These are phyloP conservation scores for Galerina sulciceps DNA, from an alignment of 768 basidiomycete genomes.

Conservation along the genomic window DNA sequence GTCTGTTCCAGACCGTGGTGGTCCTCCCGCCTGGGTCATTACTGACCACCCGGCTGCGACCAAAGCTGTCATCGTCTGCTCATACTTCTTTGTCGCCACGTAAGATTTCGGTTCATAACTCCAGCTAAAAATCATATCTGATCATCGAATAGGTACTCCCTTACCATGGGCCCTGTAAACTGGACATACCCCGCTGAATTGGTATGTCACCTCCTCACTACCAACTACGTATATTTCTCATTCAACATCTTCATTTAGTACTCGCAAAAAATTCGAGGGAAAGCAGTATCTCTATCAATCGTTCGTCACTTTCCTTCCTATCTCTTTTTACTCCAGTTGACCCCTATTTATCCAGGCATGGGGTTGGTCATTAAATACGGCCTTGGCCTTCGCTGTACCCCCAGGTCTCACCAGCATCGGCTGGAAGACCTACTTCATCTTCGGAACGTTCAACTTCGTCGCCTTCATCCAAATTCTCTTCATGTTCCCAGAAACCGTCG, in stretches of 20 bases:
- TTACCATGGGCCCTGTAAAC: conserved; percentile 79
- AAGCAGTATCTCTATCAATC: conserved; percentile 56
- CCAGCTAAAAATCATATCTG: no score
- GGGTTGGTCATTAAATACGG: conserved; percentile 78
- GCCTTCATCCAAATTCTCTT: conserved; percentile 75
- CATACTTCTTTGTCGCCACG: conserved; percentile 76
- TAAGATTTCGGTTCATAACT: conserved; percentile 1
- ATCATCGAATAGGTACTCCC: conserved; percentile 51
- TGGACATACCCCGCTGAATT: conserved; percentile 77
- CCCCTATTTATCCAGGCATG: conserved; percentile 21
- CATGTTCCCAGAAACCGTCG: conserved; percentile 81
- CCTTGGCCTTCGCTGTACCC: conserved; percentile 76
- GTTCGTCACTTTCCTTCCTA: conserved; percentile 19
- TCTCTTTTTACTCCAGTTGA: neutral
- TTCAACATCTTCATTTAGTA: conserved; percentile 33
- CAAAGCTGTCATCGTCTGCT: conserved; percentile 75
- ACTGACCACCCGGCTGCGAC: conserved; percentile 56
- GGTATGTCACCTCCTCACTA: conserved; percentile 23
- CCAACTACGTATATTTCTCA: neutral
- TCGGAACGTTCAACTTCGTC: conserved; percentile 77
- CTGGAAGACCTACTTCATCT: conserved; percentile 80
- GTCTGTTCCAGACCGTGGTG: conserved; percentile 45
- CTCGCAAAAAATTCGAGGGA: conserved; percentile 69
- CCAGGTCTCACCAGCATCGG: conserved; percentile 69
- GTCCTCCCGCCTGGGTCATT: conserved; percentile 54